phyloP scores from a whole-genome alignment of 805 yeast genomes.

The Candida taoyuanica region DNA sequence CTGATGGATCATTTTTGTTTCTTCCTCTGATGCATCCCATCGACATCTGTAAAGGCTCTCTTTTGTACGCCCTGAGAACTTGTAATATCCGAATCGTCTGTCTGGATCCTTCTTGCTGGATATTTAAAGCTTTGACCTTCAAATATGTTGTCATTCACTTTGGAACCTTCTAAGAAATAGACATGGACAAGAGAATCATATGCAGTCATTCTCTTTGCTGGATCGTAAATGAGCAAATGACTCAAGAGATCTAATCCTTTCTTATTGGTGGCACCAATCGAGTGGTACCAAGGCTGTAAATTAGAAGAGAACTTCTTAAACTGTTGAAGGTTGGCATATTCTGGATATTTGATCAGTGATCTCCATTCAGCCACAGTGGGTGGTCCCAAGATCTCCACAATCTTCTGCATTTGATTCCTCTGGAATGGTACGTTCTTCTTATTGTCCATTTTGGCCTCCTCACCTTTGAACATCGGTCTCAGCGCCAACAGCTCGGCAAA shows the following conservation, averaged over 20 bases:
- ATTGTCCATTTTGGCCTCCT: conserved; percentile 93
- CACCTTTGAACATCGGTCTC: conserved; percentile 95
- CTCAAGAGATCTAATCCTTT: conserved; percentile 62
- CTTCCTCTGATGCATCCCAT: conserved; percentile 22
- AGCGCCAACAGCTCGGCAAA: conserved; percentile 85
- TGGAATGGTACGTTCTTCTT: conserved; percentile 94
- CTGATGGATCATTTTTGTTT: too few relatives aligned
- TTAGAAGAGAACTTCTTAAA: conserved; percentile 59
- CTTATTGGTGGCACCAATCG: conserved; percentile 70
- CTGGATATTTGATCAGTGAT: conserved; percentile 74
- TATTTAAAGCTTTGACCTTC: conserved; percentile 69
- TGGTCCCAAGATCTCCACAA: conserved; percentile 88
- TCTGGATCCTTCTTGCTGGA: conserved; percentile 82
- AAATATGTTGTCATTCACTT: conserved; percentile 72
- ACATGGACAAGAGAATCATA: conserved; percentile 68
- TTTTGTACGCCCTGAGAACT: conserved; percentile 29
- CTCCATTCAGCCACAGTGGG: conserved; percentile 84
- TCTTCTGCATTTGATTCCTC: conserved; percentile 84
- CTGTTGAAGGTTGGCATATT: conserved; percentile 58
- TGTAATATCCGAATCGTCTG: conserved; percentile 78
- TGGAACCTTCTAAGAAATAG: conserved; percentile 70
- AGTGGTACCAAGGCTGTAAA: conserved; percentile 79
- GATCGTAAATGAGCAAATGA: conserved; percentile 75
- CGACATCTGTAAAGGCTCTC: conserved; percentile 23
- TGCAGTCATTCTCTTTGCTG: conserved; percentile 74